A percentile compares a stretch with the other conserved stretches of the same genome.
These are phyloP conservation scores for Aspergillus bridgeri DNA, from an alignment of 495 filamentous ascomycete genomes.

Conservation along the genomic window DNA sequence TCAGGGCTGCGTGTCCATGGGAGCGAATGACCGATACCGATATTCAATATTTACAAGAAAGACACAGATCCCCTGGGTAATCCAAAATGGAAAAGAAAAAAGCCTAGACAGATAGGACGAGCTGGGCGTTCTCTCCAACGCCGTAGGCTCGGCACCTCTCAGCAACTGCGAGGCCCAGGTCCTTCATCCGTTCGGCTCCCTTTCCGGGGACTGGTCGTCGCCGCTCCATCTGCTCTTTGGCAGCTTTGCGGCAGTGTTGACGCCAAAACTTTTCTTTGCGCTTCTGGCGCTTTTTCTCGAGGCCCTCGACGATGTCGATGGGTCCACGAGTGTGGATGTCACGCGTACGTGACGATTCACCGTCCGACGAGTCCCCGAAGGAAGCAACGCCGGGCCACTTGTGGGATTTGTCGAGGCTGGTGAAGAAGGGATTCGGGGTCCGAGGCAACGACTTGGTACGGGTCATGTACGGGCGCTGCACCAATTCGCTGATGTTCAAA, in stretches of 20 bases:
- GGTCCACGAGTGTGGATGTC: slow-evolving; percentile 70
- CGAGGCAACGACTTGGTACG: slow-evolving; percentile 78
- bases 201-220: slow-evolving; percentile 68
- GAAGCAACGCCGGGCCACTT: slow-evolving; percentile 33
- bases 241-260: slow-evolving; percentile 70
- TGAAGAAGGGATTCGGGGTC: slow-evolving; percentile 66
- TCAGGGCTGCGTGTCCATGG: neutral
- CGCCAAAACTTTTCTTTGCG: slow-evolving; percentile 86
- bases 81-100: slow-evolving; percentile 1
- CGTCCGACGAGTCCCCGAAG: slow-evolving; percentile 32
- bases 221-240: slow-evolving; percentile 56
- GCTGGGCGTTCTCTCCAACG: slow-evolving; percentile 58
- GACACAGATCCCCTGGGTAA: slow-evolving; percentile 5
- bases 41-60: slow-evolving; percentile 44
- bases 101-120: slow-evolving; percentile 74
- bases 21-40: slow-evolving; percentile 20
- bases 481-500: slow-evolving; percentile 56
- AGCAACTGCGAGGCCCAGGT: slow-evolving; percentile 83
- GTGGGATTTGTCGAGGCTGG: slow-evolving; percentile 32
- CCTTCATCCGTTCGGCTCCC: slow-evolving; percentile 90
- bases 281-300: slow-evolving; percentile 88
- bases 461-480: slow-evolving; percentile 57
- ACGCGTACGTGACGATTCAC: slow-evolving; percentile 36
- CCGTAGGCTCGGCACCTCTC: slow-evolving; percentile 65
- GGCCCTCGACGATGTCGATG: slow-evolving; percentile 94